Percentiles rank a stretch among this genome's conserved stretches.
These are phyloP conservation scores for Hanseniaspora thailandica DNA, from an alignment of 805 yeast species.

Conservation along the genomic window DNA sequence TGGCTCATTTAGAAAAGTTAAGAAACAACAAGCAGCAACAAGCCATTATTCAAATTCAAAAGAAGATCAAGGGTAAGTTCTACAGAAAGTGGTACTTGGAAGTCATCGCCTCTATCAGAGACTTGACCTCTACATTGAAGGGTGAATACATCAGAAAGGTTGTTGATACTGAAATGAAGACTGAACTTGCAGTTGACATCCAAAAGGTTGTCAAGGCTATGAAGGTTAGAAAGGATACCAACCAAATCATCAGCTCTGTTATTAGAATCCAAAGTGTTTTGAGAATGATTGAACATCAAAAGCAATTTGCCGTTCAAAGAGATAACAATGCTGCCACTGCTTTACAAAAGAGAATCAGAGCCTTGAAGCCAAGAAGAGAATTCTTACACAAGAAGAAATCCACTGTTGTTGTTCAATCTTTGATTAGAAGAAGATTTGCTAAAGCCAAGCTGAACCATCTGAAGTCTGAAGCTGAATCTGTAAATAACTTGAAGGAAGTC, in stretches of 20 bases:
- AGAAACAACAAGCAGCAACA: constrained; percentile 65
- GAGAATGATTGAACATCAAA: constrained; percentile 44
- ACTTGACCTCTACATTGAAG: constrained; percentile 50
- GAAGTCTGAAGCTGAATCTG: constrained; percentile 84
- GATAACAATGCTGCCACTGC: constrained; percentile 52
- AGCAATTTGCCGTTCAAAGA: constrained; percentile 37
- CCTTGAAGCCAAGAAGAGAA: constrained; percentile 47
- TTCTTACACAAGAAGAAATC: constrained; percentile 40
- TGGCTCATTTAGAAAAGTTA: constrained; percentile 78
- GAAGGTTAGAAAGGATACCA: constrained; percentile 34
- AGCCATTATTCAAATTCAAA: constrained; percentile 78
- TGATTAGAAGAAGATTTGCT: constrained; percentile 68
- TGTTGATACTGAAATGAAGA: constrained; percentile 44
- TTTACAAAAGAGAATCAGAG: constrained; percentile 66
- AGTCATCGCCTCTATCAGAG: constrained; percentile 41
- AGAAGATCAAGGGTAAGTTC: constrained; percentile 55
- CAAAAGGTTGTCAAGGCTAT: constrained; percentile 58
- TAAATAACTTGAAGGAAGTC: constrained; percentile 77
- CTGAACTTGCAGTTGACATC: constrained; percentile 51
- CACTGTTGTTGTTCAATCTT: constrained; percentile 63
- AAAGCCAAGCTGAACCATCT: constrained; percentile 47
- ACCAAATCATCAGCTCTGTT: constrained; percentile 26
- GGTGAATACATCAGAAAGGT: constrained; percentile 50
- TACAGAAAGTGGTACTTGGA: constrained; percentile 51
- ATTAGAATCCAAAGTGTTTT: constrained; percentile 39